These are phyloP conservation scores for Gnomoniopsis sp. DNA, from an alignment of 2,329 filamentous ascomycete genomes.

Conservation along the genomic window DNA sequence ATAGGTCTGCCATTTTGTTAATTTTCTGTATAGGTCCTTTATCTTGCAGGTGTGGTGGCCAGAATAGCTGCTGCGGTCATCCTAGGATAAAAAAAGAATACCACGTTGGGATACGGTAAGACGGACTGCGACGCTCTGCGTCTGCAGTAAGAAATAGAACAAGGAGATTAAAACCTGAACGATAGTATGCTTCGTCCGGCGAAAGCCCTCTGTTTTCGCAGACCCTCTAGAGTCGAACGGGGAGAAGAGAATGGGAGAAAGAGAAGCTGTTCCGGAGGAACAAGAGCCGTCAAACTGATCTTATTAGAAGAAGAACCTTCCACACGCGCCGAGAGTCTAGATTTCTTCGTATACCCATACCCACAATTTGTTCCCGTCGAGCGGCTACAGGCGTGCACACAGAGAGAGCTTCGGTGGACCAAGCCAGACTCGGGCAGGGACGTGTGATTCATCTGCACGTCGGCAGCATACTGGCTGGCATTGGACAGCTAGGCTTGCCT, in stretches of 20 bases:
- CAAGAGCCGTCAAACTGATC: conserved; percentile 14
- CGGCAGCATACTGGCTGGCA: conserved; percentile 8
- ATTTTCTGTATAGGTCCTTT: conserved; percentile 25
- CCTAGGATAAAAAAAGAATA: conserved; percentile 26
- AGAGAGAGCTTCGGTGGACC: neutral
- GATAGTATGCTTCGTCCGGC: conserved; percentile 45
- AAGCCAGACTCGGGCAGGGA: conserved; percentile 10
- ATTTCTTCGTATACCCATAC: neutral
- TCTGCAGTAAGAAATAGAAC: conserved; percentile 20
- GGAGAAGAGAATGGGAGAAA: conserved; percentile 28
- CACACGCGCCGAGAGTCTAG: conserved; percentile 1
- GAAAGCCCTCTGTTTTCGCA: conserved; percentile 33
- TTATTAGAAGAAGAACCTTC: conserved; percentile 9
- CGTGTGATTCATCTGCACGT: conserved; percentile 15
- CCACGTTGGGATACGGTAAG: conserved; percentile 14
- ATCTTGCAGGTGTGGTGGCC: conserved; percentile 19
- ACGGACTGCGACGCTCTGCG: conserved; percentile 30
- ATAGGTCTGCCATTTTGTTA: conserved; percentile 44
- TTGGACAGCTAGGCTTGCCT: conserved; percentile 8
- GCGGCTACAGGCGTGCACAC: conserved; percentile 14
- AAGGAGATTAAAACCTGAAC: conserved; percentile 26
- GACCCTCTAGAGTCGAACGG: conserved; percentile 26
- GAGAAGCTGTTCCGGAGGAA: conserved; percentile 18
- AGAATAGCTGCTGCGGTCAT: conserved; percentile 17
- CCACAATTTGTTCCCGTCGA: conserved; percentile 11